Base-by-base conservation (phyloP, 345 rosid genomes). In the Kandelia obovata region DNA sequence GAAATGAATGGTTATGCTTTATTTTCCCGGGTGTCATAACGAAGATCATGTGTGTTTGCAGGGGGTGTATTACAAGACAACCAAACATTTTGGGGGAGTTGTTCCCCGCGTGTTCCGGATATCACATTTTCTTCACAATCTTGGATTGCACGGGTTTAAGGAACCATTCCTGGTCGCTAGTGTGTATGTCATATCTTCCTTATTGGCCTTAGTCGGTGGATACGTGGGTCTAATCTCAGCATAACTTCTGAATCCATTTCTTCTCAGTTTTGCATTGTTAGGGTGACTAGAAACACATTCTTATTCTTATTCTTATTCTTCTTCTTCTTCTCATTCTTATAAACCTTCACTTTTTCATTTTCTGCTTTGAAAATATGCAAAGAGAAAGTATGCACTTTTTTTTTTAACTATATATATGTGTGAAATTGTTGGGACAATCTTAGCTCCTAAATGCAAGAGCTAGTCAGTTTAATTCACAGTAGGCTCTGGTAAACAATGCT, bases 191-290 rank as follows among this genome's bases (percentile, higher is more conserved):
- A 66, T 85, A 43, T 80, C 89, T 0, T 73, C 69, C 46, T 26
- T 79, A 28, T 65, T 86, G 74, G 84, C 91, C 34, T 60, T 88
- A 65, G 30, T 78, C 46, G 94, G 89, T 4, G 89, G 84, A 64
- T 88, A 82, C 28, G 73, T 83, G 25, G 94, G 88, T 68, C 85
- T 88, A 23, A 77, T 71, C 68, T 83, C 90, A 16, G 93, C 85
- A 30, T 86, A 84, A 74, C 21, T 23, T 56, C 66, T 73, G 27
- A 35, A 7, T 61, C 32, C 64, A 62, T 53, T 69, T 71, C 55
- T 27, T 26, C 49, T 26, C 53, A 17, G 32, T 20, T 20, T 66
- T 72, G 61, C 62, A 13, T 56, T 65, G 74, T 37, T 68, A 65
- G 31, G 37, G 37, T 49, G 20, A 30, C 49, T 16, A 66, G 32